Conservation (phyloP, 805 yeast species). For the Candida ascalaphidarum region DNA sequence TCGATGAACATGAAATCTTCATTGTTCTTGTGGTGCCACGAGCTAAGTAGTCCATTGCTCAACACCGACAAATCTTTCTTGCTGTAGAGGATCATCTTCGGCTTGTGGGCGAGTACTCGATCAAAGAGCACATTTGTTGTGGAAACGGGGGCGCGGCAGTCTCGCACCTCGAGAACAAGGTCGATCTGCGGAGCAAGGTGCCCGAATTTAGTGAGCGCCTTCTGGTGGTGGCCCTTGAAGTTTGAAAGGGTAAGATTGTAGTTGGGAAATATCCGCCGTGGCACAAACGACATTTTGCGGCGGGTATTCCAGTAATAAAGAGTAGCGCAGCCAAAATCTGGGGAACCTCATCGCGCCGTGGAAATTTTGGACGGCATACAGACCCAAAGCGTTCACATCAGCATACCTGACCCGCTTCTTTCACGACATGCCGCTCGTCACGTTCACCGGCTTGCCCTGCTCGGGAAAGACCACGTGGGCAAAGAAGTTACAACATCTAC, state of each 20-base stretch:
- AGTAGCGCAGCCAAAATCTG: no score
- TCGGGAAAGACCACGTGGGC: conserved; percentile 82
- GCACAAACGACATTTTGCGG: conserved; percentile 53
- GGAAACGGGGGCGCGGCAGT: conserved; percentile 81
- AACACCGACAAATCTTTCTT: conserved; percentile 59
- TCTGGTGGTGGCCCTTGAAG: conserved; percentile 86
- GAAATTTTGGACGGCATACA: no score
- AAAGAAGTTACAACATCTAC: conserved; percentile 34
- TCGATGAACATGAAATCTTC: conserved; percentile 45
- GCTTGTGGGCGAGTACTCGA: conserved; percentile 45
- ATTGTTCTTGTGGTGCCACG: conserved; percentile 22
- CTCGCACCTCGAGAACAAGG: conserved; percentile 76
- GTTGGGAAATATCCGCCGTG: conserved; percentile 66
- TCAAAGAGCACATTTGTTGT: conserved; percentile 78
- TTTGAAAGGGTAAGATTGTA: conserved; percentile 65
- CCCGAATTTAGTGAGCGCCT: conserved; percentile 61
- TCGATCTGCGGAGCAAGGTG: conserved; percentile 74
- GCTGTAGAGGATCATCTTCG: conserved; percentile 63
- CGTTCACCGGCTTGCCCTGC: conserved; percentile 79
- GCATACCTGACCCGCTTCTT: no score
- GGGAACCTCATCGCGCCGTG: no score
- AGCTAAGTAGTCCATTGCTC: conserved; percentile 19
- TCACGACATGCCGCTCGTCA: conserved; percentile 82
- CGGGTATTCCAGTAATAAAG: not conserved
- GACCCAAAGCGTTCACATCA: no score